Base-by-base conservation (phyloP, 2,329 filamentous ascomycete species). In the Colletotrichum zoysiae region DNA sequence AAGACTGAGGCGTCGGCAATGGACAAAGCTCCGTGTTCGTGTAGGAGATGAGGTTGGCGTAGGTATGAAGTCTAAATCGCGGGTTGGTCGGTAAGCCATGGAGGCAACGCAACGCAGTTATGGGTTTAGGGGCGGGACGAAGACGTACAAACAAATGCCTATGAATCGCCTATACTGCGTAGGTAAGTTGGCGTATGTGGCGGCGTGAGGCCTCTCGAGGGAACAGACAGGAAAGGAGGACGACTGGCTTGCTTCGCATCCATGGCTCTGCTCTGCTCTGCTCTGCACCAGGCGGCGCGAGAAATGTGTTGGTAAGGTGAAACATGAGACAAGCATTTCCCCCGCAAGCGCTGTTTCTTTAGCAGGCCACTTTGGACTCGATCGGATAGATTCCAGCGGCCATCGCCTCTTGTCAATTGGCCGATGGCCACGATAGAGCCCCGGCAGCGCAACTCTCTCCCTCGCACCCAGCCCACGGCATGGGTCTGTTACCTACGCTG, bases 301-400 rank as follows among this genome's bases (percentile, higher is more conserved):
- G 38, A 57, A 44, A 12, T 58, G 64, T 30, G 51, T 50, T 69
- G 46, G 59, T 20, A 59, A 64, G 35, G 59, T 64, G 69, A 71
- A 71, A 71, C 69, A 71, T 38, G 23, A 63, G 65, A 71, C 69
- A 64, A 69, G 69, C 65, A 71, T 71, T 71, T 69, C 65, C 69
- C 69, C 69, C 69, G 69, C 69, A 64, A 71, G 58, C 18, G 20
- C 38, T 30, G 44, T 46, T 48, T 58, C 44, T 62, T n/a, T 55
- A 65, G 69, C 65, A 71, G 69, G 23, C 58, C 53, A 56, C 9
- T 56, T 23, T 38, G 30, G 23, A 56, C n/a, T n/a, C 38, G 44
- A 46, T 46, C 44, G 7, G 44, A n/a, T 14, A n/a, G 48, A 67
- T 65, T 65, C 42, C 61, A 42, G 38, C 8, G 2, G 30, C 42